Conservation (phyloP, 805 yeast genomes). For the Kodamaea kaohsiungensis region DNA sequence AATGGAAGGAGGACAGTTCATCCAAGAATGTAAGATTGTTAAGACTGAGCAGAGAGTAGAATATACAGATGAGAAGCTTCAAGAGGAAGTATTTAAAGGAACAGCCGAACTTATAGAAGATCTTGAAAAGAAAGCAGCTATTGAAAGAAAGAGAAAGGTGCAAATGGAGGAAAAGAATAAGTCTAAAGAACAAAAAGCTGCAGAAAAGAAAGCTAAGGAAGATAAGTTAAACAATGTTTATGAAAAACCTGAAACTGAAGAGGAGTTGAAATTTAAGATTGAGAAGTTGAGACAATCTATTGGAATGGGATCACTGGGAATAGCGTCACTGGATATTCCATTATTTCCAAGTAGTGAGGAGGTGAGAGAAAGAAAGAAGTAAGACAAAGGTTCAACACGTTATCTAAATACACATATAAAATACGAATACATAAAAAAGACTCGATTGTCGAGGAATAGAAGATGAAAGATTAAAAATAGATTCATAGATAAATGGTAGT, state of each 20-base stretch:
- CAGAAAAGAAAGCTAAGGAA: constrained; percentile 19
- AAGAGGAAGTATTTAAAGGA: constrained; percentile 56
- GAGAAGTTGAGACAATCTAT: constrained; percentile 22
- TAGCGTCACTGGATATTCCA: constrained; percentile 1
- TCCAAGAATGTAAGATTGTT: constrained; percentile 69
- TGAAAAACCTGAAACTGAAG: constrained; percentile 35
- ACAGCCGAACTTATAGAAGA: constrained; percentile 58
- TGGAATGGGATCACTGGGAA: constrained; percentile 4
- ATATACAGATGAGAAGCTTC: constrained; percentile 60
- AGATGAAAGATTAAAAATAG: no score
- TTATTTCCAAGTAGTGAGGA: constrained; percentile 2
- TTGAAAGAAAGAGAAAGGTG: constrained; percentile 52
- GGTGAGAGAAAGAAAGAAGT: not conserved
- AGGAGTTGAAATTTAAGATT: constrained; percentile 39
- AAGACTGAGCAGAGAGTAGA: constrained; percentile 58
- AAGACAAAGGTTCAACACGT: no score
- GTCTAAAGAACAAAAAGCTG: constrained; percentile 15
- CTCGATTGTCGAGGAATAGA: no score
- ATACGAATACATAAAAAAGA: no score
- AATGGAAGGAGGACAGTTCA: constrained; percentile 63
- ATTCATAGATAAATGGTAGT: no score
- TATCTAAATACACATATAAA: no score
- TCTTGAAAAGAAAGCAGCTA: constrained; percentile 72
- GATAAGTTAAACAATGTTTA: constrained; percentile 23
- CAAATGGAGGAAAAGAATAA: constrained; percentile 21